Evolutionary conservation across 495 filamentous ascomycete species (phyloP).

Genomic region (Xylaria nigripes): DNA sequence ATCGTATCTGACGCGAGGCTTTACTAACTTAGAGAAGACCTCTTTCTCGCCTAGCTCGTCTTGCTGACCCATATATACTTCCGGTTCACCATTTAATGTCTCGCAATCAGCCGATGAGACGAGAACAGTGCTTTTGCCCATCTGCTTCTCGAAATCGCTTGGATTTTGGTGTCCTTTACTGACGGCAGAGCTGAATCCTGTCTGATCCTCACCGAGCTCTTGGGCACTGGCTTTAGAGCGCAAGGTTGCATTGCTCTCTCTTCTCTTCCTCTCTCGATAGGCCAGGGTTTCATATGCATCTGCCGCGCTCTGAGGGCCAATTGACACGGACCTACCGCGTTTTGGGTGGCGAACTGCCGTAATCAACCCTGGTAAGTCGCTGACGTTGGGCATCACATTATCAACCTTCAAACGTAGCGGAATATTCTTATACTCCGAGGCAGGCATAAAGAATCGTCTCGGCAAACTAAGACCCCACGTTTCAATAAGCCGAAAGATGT

Average conservation of each 20-base stretch:
- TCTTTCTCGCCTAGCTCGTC: constrained; percentile 60
- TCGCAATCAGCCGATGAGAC: constrained; percentile 32
- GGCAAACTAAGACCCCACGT: constrained; percentile 68
- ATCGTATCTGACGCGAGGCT: constrained; percentile 87
- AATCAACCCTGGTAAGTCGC: constrained; percentile 71
- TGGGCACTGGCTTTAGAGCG: constrained; percentile 11
- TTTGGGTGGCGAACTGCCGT: constrained; percentile 68
- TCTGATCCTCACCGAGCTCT: constrained; percentile 15
- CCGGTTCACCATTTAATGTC: constrained; percentile 18
- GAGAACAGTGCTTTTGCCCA: constrained; percentile 49
- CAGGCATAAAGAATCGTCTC: constrained; percentile 79
- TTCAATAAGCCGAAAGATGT: constrained; percentile 80
- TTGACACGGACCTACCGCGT: constrained; percentile 69
- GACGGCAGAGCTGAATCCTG: constrained; percentile 20
- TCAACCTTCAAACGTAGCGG: constrained; percentile 70
- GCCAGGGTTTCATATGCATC: constrained; percentile 94
- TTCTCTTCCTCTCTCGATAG: constrained; percentile 73
- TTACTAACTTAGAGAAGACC: constrained; percentile 76
- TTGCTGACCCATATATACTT: constrained; percentile 32
- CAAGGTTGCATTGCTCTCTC: constrained; percentile 54
- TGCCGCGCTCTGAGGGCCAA: constrained; percentile 90
- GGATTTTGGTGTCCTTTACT: constrained; percentile 30
- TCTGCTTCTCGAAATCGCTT: constrained; percentile 61
- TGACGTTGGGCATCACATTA: constrained; percentile 77
- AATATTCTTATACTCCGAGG: constrained; percentile 81